Conservation (phyloP, 2,329 filamentous ascomycete species). For the Penicillium sp. region DNA sequence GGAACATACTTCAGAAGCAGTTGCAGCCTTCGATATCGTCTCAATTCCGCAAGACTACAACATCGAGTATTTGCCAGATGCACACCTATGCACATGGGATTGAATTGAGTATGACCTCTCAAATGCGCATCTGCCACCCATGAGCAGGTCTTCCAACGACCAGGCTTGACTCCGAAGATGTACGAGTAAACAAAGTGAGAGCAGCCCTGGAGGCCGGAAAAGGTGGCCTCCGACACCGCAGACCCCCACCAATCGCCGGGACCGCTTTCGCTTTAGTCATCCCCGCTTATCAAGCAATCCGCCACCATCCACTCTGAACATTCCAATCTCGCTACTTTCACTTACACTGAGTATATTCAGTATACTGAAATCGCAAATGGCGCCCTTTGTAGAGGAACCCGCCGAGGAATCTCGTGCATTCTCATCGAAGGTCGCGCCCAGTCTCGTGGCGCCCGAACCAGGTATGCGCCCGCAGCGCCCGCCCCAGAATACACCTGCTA, state of each 20-base stretch:
- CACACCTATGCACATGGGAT: constrained; percentile 24
- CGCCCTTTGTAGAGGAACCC: constrained; percentile 76
- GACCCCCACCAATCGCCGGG: constrained; percentile 7
- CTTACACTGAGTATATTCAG: neutral
- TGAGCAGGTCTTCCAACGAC: neutral
- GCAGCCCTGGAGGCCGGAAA: neutral
- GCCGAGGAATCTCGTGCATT: constrained; percentile 72
- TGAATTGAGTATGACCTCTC: constrained; percentile 36
- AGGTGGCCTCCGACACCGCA: constrained; percentile 41
- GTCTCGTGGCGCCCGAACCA: constrained; percentile 90
- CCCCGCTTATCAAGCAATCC: constrained; percentile 17
- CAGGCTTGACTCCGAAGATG: neutral
- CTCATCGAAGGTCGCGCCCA: constrained; percentile 74
- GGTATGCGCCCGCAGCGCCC: constrained; percentile 42
- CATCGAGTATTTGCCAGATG: constrained; percentile 42
- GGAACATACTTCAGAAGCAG: too few relatives aligned
- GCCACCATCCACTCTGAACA: constrained; percentile 13
- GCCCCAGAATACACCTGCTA: constrained; percentile 4
- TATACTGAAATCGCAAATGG: constrained; percentile 56
- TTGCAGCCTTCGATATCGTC: constrained; percentile 10
- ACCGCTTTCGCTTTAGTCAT: constrained; percentile 3
- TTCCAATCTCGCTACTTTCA: neutral
- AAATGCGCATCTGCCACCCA: too few relatives aligned
- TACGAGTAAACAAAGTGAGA: neutral
- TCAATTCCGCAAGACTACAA: constrained; percentile 37